Evolutionary conservation across 2,329 filamentous ascomycete genomes (phyloP).

Genomic region (Mycocentrospora acerina): DNA sequence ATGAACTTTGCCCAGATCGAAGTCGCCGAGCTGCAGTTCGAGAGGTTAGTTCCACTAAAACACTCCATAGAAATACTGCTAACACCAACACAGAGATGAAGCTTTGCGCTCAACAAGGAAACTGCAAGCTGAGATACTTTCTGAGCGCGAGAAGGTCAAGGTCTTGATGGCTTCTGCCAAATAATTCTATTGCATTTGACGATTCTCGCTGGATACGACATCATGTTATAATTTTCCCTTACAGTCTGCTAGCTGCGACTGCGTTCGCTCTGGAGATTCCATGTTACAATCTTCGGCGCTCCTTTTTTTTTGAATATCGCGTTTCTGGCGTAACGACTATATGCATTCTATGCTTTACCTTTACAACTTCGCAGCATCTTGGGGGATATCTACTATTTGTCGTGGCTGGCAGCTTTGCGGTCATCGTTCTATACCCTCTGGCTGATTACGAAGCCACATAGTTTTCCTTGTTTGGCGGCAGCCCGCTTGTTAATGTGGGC

Average conservation of each 20-base stretch:
- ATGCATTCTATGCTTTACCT: slow-evolving; percentile 19
- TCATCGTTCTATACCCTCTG: slow-evolving; percentile 20
- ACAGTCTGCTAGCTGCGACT: slow-evolving; percentile 3
- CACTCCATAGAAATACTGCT: slow-evolving; percentile 3
- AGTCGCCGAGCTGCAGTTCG: slow-evolving; percentile 74
- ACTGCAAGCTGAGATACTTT: slow-evolving; percentile 67
- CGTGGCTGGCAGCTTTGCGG: slow-evolving; percentile 8
- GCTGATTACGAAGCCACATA: slow-evolving; percentile 11
- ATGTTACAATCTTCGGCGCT: slow-evolving; percentile 8
- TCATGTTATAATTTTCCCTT: slow-evolving; percentile 10
- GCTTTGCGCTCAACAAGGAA: slow-evolving; percentile 70
- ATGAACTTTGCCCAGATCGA: slow-evolving; percentile 85
- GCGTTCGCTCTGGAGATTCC: neutral
- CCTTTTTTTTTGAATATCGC: slow-evolving; percentile 8
- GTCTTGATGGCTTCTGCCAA: slow-evolving; percentile 44
- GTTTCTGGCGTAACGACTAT: slow-evolving; percentile 22
- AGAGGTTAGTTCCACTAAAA: slow-evolving; percentile 48
- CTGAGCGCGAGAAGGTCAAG: slow-evolving; percentile 63
- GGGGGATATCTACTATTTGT: slow-evolving; percentile 12
- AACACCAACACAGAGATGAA: slow-evolving; percentile 58
- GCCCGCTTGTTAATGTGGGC: slow-evolving; percentile 3
- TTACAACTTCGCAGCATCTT: slow-evolving; percentile 12
- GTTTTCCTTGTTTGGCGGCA: slow-evolving; percentile 2
- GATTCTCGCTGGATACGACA: slow-evolving; percentile 17
- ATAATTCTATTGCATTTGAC: slow-evolving; percentile 14